Base-by-base conservation (phyloP, 2,329 filamentous ascomycete species). In the Purpureocillium lavendulum region DNA sequence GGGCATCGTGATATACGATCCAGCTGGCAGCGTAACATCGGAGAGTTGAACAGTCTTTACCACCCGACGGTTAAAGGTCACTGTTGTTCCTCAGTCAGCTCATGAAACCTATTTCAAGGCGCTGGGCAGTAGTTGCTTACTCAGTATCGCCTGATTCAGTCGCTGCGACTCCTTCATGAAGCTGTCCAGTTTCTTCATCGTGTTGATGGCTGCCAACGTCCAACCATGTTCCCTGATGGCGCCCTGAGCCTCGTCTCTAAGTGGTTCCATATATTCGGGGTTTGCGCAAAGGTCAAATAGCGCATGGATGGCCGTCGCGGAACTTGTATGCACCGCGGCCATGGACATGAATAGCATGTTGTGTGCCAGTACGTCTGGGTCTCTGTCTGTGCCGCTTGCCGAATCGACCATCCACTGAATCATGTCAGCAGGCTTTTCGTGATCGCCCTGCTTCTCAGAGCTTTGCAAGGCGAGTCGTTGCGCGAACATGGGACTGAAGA, bases 61-160 rank as follows among this genome's bases (percentile, higher is more conserved):
- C 12, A 61, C 58, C 40, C 60, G 61, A 47, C 60, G 59, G 38
- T 61, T 61, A 49, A 63, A 62, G 30, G 55, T 54, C 31, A 58
- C 58, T 61, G 5, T 24, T 14, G 18, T 17, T 63, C 45, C 55
- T 57, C 29, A 65, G 53, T 40, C 55, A 58, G 18, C 49, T 45
- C 49, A 64, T 26, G 6, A 26, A 26, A 10, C 10, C 21, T 26
- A 26, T 26, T 5, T 26, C 21, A 26, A 26, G 21, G 21, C 21
- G 21, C 21, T 26, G 21, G 21, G 21, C 21, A 26, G 10, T 26
- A 26, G 10, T 26, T 26, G 21, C 49, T 0, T 40, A 51, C 49
- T 47, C 2, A 48, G 36, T 17, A 51, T 45, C 0, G 49, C 46
- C 1, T 51, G 52, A 7, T 45, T 38, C 2, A 51, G 40, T 1